phyloP scores from a whole-genome alignment of 192 early-diverging fungal genomes.

The Coemansia sp. region DNA sequence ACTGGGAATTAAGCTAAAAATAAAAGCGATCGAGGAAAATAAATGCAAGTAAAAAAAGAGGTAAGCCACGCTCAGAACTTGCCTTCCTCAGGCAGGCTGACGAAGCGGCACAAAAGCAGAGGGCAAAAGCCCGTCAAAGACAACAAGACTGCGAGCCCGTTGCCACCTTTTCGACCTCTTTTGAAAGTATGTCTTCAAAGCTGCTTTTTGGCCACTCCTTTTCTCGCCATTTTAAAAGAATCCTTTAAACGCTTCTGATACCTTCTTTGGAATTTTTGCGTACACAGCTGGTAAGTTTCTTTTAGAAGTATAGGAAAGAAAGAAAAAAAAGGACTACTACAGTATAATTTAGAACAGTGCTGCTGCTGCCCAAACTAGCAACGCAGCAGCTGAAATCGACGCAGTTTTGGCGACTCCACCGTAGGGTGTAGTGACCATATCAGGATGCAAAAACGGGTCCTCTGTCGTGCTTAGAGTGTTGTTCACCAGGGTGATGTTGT shows the following conservation, averaged over 20 bases:
- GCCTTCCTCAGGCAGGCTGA: not conserved
- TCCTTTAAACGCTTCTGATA: not conserved
- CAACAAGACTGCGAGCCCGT: not conserved
- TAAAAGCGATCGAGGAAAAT: not conserved
- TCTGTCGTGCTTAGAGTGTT: not conserved
- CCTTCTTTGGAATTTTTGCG: not conserved
- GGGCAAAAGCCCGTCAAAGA: not conserved
- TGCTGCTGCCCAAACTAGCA: not conserved
- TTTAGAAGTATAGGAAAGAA: not conserved
- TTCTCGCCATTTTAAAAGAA: not conserved
- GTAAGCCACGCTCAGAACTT: not conserved
- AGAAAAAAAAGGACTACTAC: not conserved
- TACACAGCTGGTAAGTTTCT: not conserved
- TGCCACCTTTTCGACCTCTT: not conserved
- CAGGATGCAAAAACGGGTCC: not conserved
- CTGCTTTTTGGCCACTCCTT: not conserved
- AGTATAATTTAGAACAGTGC: not conserved
- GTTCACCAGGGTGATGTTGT: not conserved
- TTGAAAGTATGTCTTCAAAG: not conserved
- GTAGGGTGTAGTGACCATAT: not conserved
- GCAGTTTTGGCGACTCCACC: conserved; percentile 3
- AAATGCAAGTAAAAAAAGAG: not conserved
- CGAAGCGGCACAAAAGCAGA: not conserved
- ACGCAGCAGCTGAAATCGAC: not conserved
- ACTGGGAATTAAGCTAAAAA: not conserved